These are phyloP conservation scores for Ilex asprella DNA, from an alignment of 257 asterid genomes.

Conservation along the genomic window DNA sequence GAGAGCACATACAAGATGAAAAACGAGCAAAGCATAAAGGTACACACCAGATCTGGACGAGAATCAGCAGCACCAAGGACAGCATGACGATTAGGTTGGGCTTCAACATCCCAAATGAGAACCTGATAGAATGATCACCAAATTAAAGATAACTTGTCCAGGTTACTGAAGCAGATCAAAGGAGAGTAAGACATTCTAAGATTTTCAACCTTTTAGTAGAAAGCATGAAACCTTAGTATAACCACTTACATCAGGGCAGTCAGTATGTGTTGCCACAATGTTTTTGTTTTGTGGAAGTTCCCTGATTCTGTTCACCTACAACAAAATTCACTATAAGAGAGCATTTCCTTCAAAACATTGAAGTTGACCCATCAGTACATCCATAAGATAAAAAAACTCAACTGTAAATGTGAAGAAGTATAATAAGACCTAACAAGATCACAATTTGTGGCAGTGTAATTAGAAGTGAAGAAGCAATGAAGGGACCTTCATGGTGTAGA, in stretches of 20 bases:
- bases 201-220: conserved; percentile 5
- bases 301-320: conserved; percentile 93
- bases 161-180: neutral
- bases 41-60: conserved; percentile 78
- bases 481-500: no score
- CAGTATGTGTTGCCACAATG: conserved; percentile 91
- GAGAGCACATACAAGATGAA: conserved; percentile 1
- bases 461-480: no score
- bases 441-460: no score
- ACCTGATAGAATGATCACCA: conserved; percentile 36
- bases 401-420: no score
- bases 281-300: conserved; percentile 93
- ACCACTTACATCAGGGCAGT: conserved; percentile 81
- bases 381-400: no score
- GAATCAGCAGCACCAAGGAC: conserved; percentile 81
- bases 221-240: conserved; percentile 7
- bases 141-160: conserved; percentile 4
- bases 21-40: conserved; percentile 9
- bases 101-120: conserved; percentile 95
- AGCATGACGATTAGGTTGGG: conserved; percentile 94
- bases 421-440: no score
- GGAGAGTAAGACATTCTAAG: conserved; percentile 6
- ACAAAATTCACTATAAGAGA: neutral
- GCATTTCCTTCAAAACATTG: no score
- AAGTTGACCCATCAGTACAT: no score